A percentile compares a stretch with the other conserved stretches of the same genome.
Evolutionary conservation across 2,329 filamentous ascomycete genomes (phyloP).

Genomic region (Sporothrix globosa): DNA sequence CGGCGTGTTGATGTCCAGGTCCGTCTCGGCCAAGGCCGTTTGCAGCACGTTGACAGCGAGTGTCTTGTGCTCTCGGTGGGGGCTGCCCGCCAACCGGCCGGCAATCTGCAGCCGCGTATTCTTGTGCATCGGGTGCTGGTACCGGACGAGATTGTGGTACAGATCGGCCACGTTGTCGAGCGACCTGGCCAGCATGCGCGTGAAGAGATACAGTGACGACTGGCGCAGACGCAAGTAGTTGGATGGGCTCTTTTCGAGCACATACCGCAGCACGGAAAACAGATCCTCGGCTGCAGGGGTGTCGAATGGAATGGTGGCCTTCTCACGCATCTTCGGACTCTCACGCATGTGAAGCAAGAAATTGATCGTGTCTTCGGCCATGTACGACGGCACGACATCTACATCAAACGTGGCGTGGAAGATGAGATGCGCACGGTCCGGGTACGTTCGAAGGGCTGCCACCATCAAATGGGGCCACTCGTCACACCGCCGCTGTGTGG

Average conservation of each 20-base stretch:
- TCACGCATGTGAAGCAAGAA: slow-evolving; percentile 39
- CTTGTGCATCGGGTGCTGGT: slow-evolving; percentile 43
- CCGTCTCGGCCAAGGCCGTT: slow-evolving; percentile 41
- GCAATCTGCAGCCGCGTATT: slow-evolving; percentile 56
- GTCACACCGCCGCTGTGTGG: slow-evolving; percentile 38
- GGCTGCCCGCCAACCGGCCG: slow-evolving; percentile 48
- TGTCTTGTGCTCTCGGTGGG: slow-evolving; percentile 44
- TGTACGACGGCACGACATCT: slow-evolving; percentile 44
- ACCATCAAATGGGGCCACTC: slow-evolving; percentile 46
- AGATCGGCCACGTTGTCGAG: slow-evolving; percentile 42
- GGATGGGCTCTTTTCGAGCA: slow-evolving; percentile 33
- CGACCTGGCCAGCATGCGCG: slow-evolving; percentile 22
- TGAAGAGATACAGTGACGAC: slow-evolving; percentile 41
- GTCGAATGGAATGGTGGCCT: background rate
- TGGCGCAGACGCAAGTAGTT: slow-evolving; percentile 45
- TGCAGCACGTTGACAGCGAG: slow-evolving; percentile 52
- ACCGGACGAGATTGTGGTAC: slow-evolving; percentile 43
- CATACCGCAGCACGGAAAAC: slow-evolving; percentile 8
- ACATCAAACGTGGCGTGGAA: slow-evolving; percentile 47
- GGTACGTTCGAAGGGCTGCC: slow-evolving; percentile 43
- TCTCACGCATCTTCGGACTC: background rate
- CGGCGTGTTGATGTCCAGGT: slow-evolving; percentile 52
- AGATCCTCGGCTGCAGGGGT: slow-evolving; percentile 13
- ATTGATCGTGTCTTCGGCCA: slow-evolving; percentile 45
- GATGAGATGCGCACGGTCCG: slow-evolving; percentile 42